Percentiles rank a stretch among this genome's conserved stretches.
Conservation (phyloP, 2,329 filamentous ascomycete genomes). For the Phaeosphaeriaceae sp. region DNA sequence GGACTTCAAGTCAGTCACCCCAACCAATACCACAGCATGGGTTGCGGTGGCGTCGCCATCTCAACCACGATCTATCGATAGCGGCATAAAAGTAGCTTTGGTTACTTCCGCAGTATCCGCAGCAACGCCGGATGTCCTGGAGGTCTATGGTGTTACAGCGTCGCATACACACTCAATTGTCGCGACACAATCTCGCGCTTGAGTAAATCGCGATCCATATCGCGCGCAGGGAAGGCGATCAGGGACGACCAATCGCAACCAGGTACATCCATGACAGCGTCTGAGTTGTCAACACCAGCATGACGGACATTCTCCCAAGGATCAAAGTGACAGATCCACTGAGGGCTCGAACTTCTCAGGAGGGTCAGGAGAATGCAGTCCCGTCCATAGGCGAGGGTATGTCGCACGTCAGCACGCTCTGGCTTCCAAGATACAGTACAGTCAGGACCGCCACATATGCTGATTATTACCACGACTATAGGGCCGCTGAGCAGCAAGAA, state of each 20-base stretch:
- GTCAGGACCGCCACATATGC: conserved; percentile 14
- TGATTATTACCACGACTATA: conserved; percentile 20
- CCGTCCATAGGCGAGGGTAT: conserved; percentile 35
- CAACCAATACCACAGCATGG: conserved; percentile 8
- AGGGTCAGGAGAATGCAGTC: conserved; percentile 34
- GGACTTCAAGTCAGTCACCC: neutral
- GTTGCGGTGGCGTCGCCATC: conserved; percentile 4
- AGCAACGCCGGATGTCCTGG: conserved; percentile 2
- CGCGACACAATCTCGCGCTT: neutral
- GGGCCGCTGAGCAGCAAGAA: conserved; percentile 35
- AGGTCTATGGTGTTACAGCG: neutral
- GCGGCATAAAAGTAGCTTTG: conserved; percentile 7
- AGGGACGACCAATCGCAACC: conserved; percentile 7
- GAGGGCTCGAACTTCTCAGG: conserved; percentile 34
- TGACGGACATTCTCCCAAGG: conserved; percentile 50
- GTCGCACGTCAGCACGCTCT: conserved; percentile 6
- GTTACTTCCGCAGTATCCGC: conserved; percentile 23
- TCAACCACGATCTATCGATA: conserved; percentile 14
- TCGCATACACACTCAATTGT: neutral
- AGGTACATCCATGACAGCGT: conserved; percentile 20
- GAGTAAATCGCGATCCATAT: neutral
- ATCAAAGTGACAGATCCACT: conserved; percentile 55
- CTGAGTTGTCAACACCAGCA: conserved; percentile 37
- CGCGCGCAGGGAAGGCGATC: neutral
- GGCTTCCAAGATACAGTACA: neutral